Evolutionary conservation across 2,329 filamentous ascomycete species (phyloP), one percentile per base, ranked within the genome.

Genomic region (Thermochaetoides dissita): DNA sequence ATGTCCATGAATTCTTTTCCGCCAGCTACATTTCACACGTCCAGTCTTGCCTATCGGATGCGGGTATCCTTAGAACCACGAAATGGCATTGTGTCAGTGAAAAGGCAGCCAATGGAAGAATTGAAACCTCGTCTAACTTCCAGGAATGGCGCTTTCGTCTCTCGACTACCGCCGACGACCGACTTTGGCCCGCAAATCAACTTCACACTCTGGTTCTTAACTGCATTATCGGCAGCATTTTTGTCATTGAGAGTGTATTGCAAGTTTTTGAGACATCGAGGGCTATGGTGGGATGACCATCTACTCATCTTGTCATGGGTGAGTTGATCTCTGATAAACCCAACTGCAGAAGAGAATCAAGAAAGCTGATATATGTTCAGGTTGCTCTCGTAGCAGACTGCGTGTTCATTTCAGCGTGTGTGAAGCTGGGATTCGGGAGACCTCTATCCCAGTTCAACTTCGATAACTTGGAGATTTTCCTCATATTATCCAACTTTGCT

Each of bases 241-340:
- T 41, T 56, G 7, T 41, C 47, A 3, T 42, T 56, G 32, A 50
- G 55, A 1, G 34, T 57, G 6, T 56, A 56, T 41, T 57, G 54
- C 53, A 57, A 57, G 39, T 47, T 51, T 10, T 30, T 52, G 17
- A 46, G 53, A 9, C 47, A 50, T 29, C 49, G 52, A 2, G 49
- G 53, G 2, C 36, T 56, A 7, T 57, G 54, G 55, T 56, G 55
- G 55, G 55, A 57, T 29, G 55, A 56, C 35, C 45, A 52, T 28
- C 39, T 56, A 1, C 34, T 57, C 10, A 50, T 55, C 2, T 34
- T 36, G 3, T 51, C 54, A 7, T 57, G 54, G 54, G 53, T 55
- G 32, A 36, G 53, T 48, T 2, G 4, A 30, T 17, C 6, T 30
- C 30, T 7, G 8, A 30, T 12, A 10, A 11, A 36, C 24, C 29